A percentile compares a stretch with the other conserved stretches of the same genome.
These are phyloP conservation scores for Boehmeria nivea DNA, from an alignment of 306 rosid species.

Conservation along the genomic window DNA sequence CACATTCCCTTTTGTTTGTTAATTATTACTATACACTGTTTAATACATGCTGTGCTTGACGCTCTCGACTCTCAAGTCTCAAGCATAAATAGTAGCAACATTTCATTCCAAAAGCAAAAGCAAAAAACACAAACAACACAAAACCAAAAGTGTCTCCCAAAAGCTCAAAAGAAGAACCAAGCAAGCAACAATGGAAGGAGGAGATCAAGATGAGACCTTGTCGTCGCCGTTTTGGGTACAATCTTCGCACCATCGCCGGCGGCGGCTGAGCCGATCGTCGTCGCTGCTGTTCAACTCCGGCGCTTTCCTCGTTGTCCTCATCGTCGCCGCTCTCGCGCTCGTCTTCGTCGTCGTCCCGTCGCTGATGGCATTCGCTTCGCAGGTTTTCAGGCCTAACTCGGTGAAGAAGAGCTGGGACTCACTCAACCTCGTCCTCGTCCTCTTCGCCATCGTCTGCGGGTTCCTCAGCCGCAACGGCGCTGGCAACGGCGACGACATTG, in stretches of 20 bases:
- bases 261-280: constrained; percentile 42
- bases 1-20: no score
- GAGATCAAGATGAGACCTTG: constrained; percentile 31
- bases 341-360: constrained; percentile 47
- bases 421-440: constrained; percentile 67
- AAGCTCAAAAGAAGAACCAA: constrained; percentile 10
- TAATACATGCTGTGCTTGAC: no score
- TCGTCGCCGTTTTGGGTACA: constrained; percentile 58
- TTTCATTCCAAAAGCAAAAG: not conserved
- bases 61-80: no score
- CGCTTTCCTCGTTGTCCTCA: constrained; percentile 33
- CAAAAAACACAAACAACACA: constrained; percentile 1
- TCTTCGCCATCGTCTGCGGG: constrained; percentile 81
- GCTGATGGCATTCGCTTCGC: constrained; percentile 40
- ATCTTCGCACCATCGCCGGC: constrained; percentile 14
- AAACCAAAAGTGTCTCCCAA: constrained; percentile 5
- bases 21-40: no score
- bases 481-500: constrained; percentile 10
- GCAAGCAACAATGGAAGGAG: constrained; percentile 35
- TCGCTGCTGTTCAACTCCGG: constrained; percentile 50
- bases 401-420: constrained; percentile 79
- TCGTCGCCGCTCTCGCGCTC: constrained; percentile 38
- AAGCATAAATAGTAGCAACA: no score
- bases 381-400: constrained; percentile 51
- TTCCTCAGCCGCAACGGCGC: constrained; percentile 49